A percentile compares a stretch with the other conserved stretches of the same genome.
phyloP scores from a whole-genome alignment of 768 basidiomycete species.

The Sutorius australiensis region DNA sequence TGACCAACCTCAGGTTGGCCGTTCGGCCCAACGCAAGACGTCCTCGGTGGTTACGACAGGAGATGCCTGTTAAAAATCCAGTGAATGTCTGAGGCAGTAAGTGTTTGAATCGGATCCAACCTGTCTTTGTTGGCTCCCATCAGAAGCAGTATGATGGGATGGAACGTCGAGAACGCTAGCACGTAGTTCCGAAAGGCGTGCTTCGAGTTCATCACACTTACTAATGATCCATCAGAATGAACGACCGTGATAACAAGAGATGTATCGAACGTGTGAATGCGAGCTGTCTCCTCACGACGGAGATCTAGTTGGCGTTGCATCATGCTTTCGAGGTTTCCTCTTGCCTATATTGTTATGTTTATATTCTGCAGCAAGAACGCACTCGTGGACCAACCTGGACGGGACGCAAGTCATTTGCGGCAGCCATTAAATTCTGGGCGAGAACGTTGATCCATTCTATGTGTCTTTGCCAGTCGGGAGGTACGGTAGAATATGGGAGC shows the following conservation, averaged over 20 bases:
- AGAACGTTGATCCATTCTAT: constrained; percentile 80
- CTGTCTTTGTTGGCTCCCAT: constrained; percentile 11
- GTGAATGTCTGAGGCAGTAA: neutral
- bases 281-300: constrained; percentile 65
- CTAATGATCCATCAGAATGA: constrained; percentile 34
- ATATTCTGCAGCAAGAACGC: neutral
- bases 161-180: constrained; percentile 15
- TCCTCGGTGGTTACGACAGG: constrained; percentile 32
- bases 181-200: constrained; percentile 56
- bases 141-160: neutral
- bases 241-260: neutral
- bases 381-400: constrained; percentile 59
- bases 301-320: constrained; percentile 76
- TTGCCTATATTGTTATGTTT: constrained; percentile 46
- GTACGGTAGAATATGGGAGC: constrained; percentile 37
- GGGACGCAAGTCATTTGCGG: constrained; percentile 84
- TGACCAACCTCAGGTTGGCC: constrained; percentile 25
- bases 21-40: constrained; percentile 58
- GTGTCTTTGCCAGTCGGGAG: constrained; percentile 70
- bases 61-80: constrained; percentile 7
- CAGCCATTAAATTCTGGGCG: constrained; percentile 84
- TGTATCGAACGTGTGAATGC: constrained; percentile 60
- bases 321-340: constrained; percentile 77
- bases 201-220: constrained; percentile 69
- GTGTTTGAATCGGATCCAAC: constrained; percentile 6